These are phyloP conservation scores for Ogataea populi-albae DNA, from an alignment of 805 yeast species.

Conservation along the genomic window DNA sequence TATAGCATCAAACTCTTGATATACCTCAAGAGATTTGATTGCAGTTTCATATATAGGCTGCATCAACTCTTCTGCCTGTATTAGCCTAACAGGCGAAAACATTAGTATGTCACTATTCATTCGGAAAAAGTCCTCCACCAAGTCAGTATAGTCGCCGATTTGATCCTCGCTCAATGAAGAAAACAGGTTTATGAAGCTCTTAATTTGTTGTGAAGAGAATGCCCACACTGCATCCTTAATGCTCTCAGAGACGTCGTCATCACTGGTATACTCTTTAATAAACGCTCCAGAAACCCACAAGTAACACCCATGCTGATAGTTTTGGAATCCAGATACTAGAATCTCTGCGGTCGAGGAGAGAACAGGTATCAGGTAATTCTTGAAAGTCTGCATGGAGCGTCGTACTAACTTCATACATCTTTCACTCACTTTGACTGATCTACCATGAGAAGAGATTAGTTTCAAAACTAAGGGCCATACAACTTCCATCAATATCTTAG, in stretches of 20 bases:
- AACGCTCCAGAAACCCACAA: slow-evolving; percentile 87
- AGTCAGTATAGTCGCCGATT: slow-evolving; percentile 49
- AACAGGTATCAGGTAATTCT: slow-evolving; percentile 53
- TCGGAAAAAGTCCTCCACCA: slow-evolving; percentile 82
- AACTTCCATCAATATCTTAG: slow-evolving; percentile 49
- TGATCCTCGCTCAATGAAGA: slow-evolving; percentile 23
- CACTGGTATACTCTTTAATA: slow-evolving; percentile 67
- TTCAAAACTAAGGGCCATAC: slow-evolving; percentile 55
- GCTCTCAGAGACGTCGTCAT: slow-evolving; percentile 36
- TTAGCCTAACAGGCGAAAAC: slow-evolving; percentile 61
- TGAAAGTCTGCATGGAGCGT: slow-evolving; percentile 60
- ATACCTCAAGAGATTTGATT: slow-evolving; percentile 44
- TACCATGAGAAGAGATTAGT: slow-evolving; percentile 54
- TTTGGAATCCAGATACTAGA: slow-evolving; percentile 66
- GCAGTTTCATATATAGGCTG: slow-evolving; percentile 57
- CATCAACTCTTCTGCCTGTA: slow-evolving; percentile 45
- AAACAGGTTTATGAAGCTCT: slow-evolving; percentile 51
- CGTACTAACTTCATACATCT: slow-evolving; percentile 67
- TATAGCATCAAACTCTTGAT: slow-evolving; percentile 71
- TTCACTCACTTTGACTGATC: slow-evolving; percentile 65
- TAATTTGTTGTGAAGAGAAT: slow-evolving; percentile 67
- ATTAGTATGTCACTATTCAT: slow-evolving; percentile 74
- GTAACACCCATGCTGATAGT: slow-evolving; percentile 74
- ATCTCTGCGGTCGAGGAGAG: slow-evolving; percentile 63
- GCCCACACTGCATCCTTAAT: slow-evolving; percentile 64